These are phyloP conservation scores for Corylus heterophylla DNA, from an alignment of 306 rosid species.

Conservation along the genomic window DNA sequence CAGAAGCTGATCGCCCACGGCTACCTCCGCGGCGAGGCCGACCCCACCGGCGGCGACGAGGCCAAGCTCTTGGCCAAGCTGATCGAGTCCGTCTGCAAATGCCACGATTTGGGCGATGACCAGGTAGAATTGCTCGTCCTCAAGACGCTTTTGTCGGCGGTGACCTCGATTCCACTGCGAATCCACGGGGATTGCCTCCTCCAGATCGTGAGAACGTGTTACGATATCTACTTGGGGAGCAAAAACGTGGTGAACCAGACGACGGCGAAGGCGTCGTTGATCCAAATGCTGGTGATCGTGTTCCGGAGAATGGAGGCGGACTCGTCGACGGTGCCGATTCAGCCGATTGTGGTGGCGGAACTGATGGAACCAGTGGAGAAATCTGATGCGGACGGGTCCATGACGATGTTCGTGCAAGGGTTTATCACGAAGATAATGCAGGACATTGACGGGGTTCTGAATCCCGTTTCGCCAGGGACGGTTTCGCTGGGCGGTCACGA, in stretches of 20 bases:
- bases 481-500: conserved; percentile 71
- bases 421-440: conserved; percentile 94
- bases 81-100: conserved; percentile 91
- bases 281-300: conserved; percentile 97
- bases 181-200: conserved; percentile 96
- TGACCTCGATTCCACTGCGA: conserved; percentile 85
- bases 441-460: conserved; percentile 94
- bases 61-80: conserved; percentile 70
- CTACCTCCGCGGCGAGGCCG: conserved; percentile 91
- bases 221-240: conserved; percentile 82
- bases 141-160: conserved; percentile 88
- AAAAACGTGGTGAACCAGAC: conserved; percentile 91
- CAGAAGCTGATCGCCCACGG: conserved; percentile 92
- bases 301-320: conserved; percentile 99
- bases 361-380: conserved; percentile 85
- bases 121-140: conserved; percentile 75
- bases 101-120: conserved; percentile 86
- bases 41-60: conserved; percentile 59
- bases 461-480: conserved; percentile 67
- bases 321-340: conserved; percentile 90
- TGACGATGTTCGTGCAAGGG: conserved; percentile 94
- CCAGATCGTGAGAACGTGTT: conserved; percentile 86
- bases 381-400: conserved; percentile 64
- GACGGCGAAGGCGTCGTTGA: conserved; percentile 93
- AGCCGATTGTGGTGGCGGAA: conserved; percentile 96